Evolutionary conservation across 345 rosid species (phyloP).

Genomic region (Eucalyptus erythrocorys): DNA sequence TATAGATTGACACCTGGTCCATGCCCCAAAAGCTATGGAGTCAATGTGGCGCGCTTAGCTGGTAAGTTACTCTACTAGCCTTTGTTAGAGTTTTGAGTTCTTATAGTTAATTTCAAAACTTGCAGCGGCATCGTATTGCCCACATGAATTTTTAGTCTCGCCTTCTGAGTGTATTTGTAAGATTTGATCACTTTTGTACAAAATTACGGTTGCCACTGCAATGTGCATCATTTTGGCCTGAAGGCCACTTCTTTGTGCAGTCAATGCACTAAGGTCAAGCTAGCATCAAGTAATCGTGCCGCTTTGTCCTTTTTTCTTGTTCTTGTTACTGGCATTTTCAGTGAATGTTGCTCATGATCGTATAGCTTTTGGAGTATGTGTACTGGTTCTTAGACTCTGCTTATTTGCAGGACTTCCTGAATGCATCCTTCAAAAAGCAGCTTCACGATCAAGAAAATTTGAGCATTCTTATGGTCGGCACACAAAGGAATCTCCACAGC

Average conservation of each 20-base stretch:
- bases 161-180: not conserved
- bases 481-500: conserved; percentile 1
- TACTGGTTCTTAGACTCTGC: not conserved
- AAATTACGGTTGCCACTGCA: not conserved
- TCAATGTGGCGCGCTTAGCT: conserved; percentile 93
- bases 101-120: not conserved
- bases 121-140: not conserved
- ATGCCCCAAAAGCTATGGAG: conserved; percentile 97
- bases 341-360: not conserved
- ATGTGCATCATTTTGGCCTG: not conserved
- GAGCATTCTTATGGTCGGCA: conserved; percentile 45
- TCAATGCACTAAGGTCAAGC: not conserved
- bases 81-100: not conserved
- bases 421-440: conserved; percentile 51
- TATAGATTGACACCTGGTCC: conserved; percentile 72
- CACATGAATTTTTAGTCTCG: not conserved
- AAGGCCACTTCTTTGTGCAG: not conserved
- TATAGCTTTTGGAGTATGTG: not conserved
- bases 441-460: conserved; percentile 57
- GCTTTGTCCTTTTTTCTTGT: not conserved
- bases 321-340: not conserved
- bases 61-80: conserved; percentile 28
- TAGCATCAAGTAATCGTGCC: not conserved
- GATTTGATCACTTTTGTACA: not conserved
- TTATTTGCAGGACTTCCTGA: conserved; percentile 61